A percentile compares a stretch with the other conserved stretches of the same genome.
These are phyloP conservation scores for Novymonas esmeraldas DNA, from an alignment of 208 protist species.

Conservation along the genomic window DNA sequence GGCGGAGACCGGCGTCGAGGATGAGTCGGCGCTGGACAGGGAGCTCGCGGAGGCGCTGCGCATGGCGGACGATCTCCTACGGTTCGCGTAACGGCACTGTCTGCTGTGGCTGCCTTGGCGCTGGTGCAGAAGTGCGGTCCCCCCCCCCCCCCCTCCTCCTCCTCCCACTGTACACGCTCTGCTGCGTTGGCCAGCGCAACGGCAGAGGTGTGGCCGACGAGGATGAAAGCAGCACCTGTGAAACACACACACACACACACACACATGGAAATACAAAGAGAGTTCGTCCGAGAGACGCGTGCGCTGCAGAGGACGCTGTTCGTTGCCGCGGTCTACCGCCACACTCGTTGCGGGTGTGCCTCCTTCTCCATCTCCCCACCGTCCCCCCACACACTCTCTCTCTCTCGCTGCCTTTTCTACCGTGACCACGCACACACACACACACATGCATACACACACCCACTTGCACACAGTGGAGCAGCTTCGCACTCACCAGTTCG, in stretches of 20 bases:
- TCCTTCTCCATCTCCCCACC: no score
- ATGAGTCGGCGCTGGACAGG: constrained; percentile 34
- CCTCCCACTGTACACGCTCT: background rate
- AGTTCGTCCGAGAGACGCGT: background rate
- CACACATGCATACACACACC: background rate
- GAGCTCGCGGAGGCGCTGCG: constrained; percentile 72
- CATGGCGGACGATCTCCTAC: constrained; percentile 74
- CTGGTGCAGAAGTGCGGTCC: background rate
- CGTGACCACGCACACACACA: background rate
- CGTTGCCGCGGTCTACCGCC: no score
- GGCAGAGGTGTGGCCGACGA: background rate
- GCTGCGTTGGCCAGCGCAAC: no score
- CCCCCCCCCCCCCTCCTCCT: background rate
- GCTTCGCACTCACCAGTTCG: background rate
- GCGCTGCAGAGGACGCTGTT: background rate
- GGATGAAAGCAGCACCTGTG: background rate
- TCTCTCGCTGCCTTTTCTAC: background rate
- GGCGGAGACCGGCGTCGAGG: constrained; percentile 22
- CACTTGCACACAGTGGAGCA: background rate
- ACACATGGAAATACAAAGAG: background rate
- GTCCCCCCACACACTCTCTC: no score
- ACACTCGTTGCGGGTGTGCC: no score
- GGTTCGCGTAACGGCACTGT: constrained; percentile 42
- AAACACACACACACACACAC: constrained; percentile 3
- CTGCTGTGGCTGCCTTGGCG: background rate